Evolutionary conservation across 2,329 filamentous ascomycete species (phyloP).

Genomic region (Moelleriella libera): DNA sequence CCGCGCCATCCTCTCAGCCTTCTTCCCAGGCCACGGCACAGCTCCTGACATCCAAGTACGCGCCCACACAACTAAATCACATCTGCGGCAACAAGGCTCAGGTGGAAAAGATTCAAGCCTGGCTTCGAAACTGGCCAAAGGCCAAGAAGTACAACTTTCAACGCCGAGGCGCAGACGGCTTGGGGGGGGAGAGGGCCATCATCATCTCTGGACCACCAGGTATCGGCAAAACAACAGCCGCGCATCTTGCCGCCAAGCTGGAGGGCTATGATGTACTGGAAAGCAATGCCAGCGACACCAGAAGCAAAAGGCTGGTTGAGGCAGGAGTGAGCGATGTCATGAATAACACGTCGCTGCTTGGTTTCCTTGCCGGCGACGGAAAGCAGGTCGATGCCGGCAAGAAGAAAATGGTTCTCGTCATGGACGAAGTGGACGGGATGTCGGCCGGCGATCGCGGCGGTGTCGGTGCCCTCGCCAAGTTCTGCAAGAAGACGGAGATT

Average conservation of each 20-base stretch:
- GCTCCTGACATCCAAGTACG: conserved; percentile 92
- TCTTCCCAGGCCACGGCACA: conserved; percentile 39
- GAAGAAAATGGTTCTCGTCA: conserved; percentile 90
- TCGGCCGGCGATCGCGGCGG: conserved; percentile 92
- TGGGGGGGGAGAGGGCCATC: conserved; percentile 72
- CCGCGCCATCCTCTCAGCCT: conserved; percentile 20
- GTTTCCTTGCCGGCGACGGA: conserved; percentile 76
- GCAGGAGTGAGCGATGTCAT: conserved; percentile 76
- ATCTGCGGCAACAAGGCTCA: conserved; percentile 90
- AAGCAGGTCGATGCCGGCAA: conserved; percentile 67
- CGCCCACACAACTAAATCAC: conserved; percentile 68
- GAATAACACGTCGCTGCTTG: conserved; percentile 82
- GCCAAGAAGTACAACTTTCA: conserved; percentile 71
- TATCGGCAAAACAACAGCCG: conserved; percentile 94
- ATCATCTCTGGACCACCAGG: conserved; percentile 92
- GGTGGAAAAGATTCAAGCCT: conserved; percentile 80
- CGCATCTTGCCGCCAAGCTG: conserved; percentile 82
- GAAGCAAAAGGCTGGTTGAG: conserved; percentile 94
- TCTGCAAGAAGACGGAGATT: conserved; percentile 89
- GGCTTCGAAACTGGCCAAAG: conserved; percentile 73
- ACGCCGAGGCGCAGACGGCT: conserved; percentile 69
- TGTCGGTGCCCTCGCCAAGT: conserved; percentile 83
- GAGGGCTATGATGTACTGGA: conserved; percentile 91
- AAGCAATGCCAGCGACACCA: conserved; percentile 87
- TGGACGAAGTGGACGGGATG: conserved; percentile 99